phyloP scores from a whole-genome alignment of 2,329 filamentous ascomycete species.

The Gliomastix tumulicola region DNA sequence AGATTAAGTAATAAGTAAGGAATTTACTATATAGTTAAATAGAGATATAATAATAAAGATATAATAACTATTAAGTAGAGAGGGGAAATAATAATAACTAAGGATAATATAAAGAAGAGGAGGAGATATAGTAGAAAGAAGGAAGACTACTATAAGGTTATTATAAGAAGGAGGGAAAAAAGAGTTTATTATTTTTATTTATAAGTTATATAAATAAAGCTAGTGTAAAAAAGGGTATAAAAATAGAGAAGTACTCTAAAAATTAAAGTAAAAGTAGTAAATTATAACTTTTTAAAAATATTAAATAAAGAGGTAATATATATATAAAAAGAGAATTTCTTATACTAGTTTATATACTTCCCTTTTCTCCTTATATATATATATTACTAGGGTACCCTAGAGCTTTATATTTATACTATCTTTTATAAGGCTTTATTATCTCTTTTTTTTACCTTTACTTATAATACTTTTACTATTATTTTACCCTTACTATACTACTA shows the following conservation, averaged over 20 bases:
- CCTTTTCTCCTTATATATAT: not conserved
- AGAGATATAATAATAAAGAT: not conserved
- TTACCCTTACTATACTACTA: not conserved
- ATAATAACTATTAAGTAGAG: not conserved
- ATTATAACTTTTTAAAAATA: not conserved
- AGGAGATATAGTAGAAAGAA: not conserved
- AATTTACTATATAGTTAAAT: not conserved
- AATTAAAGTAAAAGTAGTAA: not conserved
- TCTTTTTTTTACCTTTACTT: not conserved
- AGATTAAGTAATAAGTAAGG: not conserved
- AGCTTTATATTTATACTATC: not conserved
- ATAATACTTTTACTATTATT: not conserved
- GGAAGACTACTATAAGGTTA: not conserved
- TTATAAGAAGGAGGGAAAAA: not conserved
- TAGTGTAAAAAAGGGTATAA: not conserved
- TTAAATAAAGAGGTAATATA: not conserved
- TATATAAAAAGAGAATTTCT: not conserved
- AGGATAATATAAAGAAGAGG: not conserved
- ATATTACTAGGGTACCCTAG: not conserved
- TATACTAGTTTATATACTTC: not conserved
- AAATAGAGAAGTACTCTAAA: not conserved
- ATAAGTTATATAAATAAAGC: constrained; percentile 2
- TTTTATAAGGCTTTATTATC: not conserved
- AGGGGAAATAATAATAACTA: not conserved
- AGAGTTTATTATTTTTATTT: not conserved